Evolutionary conservation across 208 protist species (phyloP), one percentile per base, ranked within the genome.

Genomic region (Leptomonas seymouri): DNA sequence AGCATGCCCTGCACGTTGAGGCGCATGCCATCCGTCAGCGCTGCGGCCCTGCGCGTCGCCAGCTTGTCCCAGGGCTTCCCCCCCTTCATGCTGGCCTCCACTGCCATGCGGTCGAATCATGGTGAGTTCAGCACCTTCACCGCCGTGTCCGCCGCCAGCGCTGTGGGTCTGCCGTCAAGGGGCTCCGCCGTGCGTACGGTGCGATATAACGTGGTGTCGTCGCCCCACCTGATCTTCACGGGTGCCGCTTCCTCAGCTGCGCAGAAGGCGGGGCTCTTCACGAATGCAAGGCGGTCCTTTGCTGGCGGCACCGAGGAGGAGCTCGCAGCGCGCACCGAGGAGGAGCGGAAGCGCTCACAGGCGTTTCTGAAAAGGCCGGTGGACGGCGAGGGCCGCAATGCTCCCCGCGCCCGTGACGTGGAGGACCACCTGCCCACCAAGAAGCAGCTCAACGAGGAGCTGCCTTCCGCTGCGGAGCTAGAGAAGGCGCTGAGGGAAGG

Each of bases 371-470:
- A 42, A 12, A 45, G 61, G 48, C 31, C n/a, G 11, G 74, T 82
- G 60, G 50, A 74, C 16, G 81, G 65, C 34, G 67, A 74, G 14
- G 66, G 71, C 41, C 21, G 54, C 28, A 77, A 82, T 44, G 59
- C 74, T 7, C 76, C 75, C 0, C 45, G 54, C 0, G 60, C 65
- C 4, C 65, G 57, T 9, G 59, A 79, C 11, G 57, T 86, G 20
- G 80, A 91, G 45, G 12, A 58, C 20, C 39, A 71, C 7, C 64
- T 94, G 42, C 84, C 89, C 0, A 80, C 81, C 0, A 56, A 65
- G 49, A 78, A 78, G 69, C 86, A 94, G 73, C 73, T 94, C 61
- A 68, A 73, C 39, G 81, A 90, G 8, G 86, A 91, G 69, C 74
- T 94, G 63, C 89, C 89, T 3, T 85, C 81, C 8, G 69, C 78